Evolutionary conservation across 2,329 filamentous ascomycete genomes (phyloP).

Genomic region (Penicillium sp.): DNA sequence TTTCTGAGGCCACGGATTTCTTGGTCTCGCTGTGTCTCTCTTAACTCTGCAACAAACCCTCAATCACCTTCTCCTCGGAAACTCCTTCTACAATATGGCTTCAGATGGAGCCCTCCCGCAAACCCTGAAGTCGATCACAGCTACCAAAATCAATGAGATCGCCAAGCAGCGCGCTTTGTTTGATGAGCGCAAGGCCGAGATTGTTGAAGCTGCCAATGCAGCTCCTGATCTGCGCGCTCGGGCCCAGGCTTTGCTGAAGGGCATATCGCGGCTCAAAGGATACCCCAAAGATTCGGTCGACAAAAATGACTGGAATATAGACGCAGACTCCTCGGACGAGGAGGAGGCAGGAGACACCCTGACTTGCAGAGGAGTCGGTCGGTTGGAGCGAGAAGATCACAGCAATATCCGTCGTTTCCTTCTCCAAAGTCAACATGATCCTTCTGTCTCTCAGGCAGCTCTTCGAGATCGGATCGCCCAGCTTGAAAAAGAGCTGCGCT

Average conservation of each 20-base stretch:
- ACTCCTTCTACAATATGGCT: slow-evolving; percentile 24
- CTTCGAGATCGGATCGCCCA: slow-evolving; percentile 48
- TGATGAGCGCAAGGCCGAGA: slow-evolving; percentile 45
- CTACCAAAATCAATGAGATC: slow-evolving; percentile 56
- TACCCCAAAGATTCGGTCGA: slow-evolving; percentile 36
- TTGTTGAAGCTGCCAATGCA: slow-evolving; percentile 36
- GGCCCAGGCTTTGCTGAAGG: slow-evolving; percentile 37
- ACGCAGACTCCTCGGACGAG: slow-evolving; percentile 10
- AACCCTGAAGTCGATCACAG: slow-evolving; percentile 54
- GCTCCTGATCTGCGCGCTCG: slow-evolving; percentile 31
- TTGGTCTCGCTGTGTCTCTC: neutral
- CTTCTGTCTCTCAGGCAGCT: slow-evolving; percentile 48
- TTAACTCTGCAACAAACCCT: neutral
- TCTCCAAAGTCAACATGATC: slow-evolving; percentile 53
- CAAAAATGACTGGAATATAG: slow-evolving; percentile 31
- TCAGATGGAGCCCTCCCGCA: slow-evolving; percentile 45
- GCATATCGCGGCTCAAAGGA: slow-evolving; percentile 38
- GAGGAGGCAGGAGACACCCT: slow-evolving; percentile 18
- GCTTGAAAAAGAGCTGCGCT: slow-evolving; percentile 47
- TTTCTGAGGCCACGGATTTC: too few species aligned
- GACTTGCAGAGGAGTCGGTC: slow-evolving; percentile 28
- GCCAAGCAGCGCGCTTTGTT: slow-evolving; percentile 51
- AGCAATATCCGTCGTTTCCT: slow-evolving; percentile 52
- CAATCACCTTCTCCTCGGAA: neutral
- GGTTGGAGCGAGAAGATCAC: slow-evolving; percentile 27